Evolutionary conservation across 805 yeast species (phyloP).

Genomic region (Wickerhamiella allomyrinae): DNA sequence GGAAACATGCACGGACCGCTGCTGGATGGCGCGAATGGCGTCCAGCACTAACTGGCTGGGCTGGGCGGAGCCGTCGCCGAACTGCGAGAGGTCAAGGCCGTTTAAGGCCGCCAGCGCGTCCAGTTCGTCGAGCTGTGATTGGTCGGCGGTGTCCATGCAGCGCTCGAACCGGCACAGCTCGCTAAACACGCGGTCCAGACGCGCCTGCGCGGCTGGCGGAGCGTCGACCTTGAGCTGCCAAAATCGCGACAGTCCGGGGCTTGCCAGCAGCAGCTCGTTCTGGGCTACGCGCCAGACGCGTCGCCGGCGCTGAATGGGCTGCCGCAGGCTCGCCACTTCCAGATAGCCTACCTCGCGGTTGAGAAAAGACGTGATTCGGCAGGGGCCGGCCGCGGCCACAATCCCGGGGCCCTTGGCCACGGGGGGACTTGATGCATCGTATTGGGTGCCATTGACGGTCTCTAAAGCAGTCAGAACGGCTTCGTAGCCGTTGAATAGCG

Average conservation of each 20-base stretch:
- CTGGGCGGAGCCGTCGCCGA: not conserved
- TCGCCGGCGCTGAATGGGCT: slow-evolving; percentile 18
- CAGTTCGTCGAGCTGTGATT: no score
- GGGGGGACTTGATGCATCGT: not conserved
- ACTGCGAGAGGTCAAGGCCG: no score
- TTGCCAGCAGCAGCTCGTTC: slow-evolving; percentile 12
- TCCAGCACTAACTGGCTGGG: slow-evolving; percentile 5
- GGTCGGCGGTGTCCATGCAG: not conserved
- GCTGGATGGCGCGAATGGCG: slow-evolving; percentile 6
- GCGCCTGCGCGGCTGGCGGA: slow-evolving; percentile 4
- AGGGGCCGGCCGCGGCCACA: slow-evolving; percentile 15
- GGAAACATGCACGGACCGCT: slow-evolving; percentile 4
- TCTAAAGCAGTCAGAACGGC: not conserved
- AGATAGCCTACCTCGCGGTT: slow-evolving; percentile 18
- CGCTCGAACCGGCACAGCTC: slow-evolving; percentile 11
- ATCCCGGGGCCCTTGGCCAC: slow-evolving; percentile 1
- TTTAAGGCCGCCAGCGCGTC: not conserved
- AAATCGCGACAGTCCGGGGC: slow-evolving; percentile 14
- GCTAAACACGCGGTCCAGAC: slow-evolving; percentile 11
- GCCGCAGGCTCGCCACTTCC: slow-evolving; percentile 15
- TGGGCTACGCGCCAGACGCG: slow-evolving; percentile 15
- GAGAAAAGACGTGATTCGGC: slow-evolving; percentile 13
- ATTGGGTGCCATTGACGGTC: not conserved
- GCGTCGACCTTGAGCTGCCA: slow-evolving; percentile 16
- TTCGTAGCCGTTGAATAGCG: not conserved